Evolutionary conservation across 306 rosid genomes (phyloP), one percentile per base, ranked within the genome.

Genomic region (Gleditsia sinensis): DNA sequence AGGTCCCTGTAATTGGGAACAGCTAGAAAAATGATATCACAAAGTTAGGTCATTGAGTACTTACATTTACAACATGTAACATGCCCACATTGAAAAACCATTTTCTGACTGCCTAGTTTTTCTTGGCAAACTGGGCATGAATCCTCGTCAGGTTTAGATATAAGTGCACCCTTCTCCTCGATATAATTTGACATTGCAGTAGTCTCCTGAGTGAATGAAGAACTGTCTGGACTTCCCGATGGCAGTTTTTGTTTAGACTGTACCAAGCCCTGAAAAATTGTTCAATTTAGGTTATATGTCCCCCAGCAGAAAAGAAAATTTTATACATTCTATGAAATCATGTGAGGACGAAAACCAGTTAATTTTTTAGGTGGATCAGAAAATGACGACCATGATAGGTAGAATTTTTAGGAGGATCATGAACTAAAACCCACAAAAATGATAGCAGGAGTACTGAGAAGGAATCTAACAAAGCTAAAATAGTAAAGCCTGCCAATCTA

Each of bases 41-140:
- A 57, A 36, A 50, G 75, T 70, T 48, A 46, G 37, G 61, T 54
- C 59, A 21, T 42, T 48, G 39, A 78, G 51, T 40, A 81, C 91
- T 89, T 85, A 94, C 98, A 94, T 91, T 88, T 91, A 84, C 96
- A 94, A 84, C 97, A 91, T 39, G 93, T 91, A 58, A 91, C 51
- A 75, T 91, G 98, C 69, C 98, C 98, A 79, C 98, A 94, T 69
- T 89, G 97, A 84, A 94, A 94, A 69, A 94, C 97, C 96, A 90
- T 94, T 88, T 90, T 91, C 80, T 83, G 88, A 70, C 76, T 82
- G 83, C 88, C 89, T 64, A 91, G 81, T 72, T 73, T 83, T 43
- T 94, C 97, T 78, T 91, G 98, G 83, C 98, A 94, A 76, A 94
- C 78, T 2, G 97, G 98, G 84, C 98, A 94, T 54, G 95, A 69